Percentiles rank a stretch among this genome's conserved stretches.
These are phyloP conservation scores for Salvia hispanica DNA, from an alignment of 257 asterid genomes.

Conservation along the genomic window DNA sequence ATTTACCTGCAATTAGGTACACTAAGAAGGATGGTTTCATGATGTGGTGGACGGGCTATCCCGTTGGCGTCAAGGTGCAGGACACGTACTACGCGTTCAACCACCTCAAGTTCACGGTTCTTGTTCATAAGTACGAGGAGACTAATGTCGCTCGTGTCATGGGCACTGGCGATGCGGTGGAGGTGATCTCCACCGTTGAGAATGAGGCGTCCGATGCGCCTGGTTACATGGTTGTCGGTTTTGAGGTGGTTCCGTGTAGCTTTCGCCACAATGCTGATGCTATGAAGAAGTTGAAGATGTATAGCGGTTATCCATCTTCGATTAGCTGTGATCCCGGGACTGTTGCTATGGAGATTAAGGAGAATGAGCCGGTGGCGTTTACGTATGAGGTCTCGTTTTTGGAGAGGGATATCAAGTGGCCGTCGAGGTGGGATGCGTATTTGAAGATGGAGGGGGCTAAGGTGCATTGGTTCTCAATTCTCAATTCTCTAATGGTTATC, in stretches of 20 bases:
- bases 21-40: constrained; percentile 65
- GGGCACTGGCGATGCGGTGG: constrained; percentile 88
- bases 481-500: constrained; percentile 86
- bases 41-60: constrained; percentile 86
- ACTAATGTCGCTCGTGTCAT: constrained; percentile 75
- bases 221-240: constrained; percentile 89
- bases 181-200: constrained; percentile 62
- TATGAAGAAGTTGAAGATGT: constrained; percentile 59
- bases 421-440: constrained; percentile 94
- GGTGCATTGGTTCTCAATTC: constrained; percentile 92
- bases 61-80: constrained; percentile 70
- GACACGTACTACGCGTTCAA: constrained; percentile 68
- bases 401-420: constrained; percentile 91
- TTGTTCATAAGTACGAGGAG: constrained; percentile 80
- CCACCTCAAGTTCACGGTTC: constrained; percentile 74
- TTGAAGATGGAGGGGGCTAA: constrained; percentile 92
- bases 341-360: constrained; percentile 67
- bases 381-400: constrained; percentile 73
- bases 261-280: constrained; percentile 56
- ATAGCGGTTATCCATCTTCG: constrained; percentile 56
- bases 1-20: constrained; percentile 82
- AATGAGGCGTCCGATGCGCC: constrained; percentile 60
- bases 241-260: constrained; percentile 87
- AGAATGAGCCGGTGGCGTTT: constrained; percentile 67
- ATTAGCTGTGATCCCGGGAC: constrained; percentile 69